A percentile compares a stretch with the other conserved stretches of the same genome.
phyloP scores from a whole-genome alignment of 2,329 filamentous ascomycete species.

The Trichoderma atroviride region DNA sequence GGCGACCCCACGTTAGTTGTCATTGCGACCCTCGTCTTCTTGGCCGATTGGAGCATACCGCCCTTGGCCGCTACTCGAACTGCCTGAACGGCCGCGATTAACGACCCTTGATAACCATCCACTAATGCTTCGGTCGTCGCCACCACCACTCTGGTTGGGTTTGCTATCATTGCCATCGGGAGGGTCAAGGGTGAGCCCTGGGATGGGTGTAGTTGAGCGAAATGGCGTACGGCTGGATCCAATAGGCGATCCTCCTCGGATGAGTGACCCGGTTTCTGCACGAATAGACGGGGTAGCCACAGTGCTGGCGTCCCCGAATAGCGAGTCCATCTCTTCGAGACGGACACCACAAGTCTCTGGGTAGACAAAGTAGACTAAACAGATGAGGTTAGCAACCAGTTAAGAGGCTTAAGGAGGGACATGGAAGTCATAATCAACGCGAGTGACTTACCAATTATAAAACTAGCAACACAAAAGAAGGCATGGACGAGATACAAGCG shows the following conservation, averaged over 20 bases:
- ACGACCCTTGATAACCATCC: slow-evolving; percentile 53
- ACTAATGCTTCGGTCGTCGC: slow-evolving; percentile 48
- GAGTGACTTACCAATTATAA: slow-evolving; percentile 82
- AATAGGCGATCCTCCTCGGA: slow-evolving; percentile 71
- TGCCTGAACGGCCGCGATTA: slow-evolving; percentile 44
- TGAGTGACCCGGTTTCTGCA: slow-evolving; percentile 76
- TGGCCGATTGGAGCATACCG: slow-evolving; percentile 48
- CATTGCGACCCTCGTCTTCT: slow-evolving; percentile 41
- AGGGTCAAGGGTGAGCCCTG: slow-evolving; percentile 79
- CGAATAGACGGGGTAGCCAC: slow-evolving; percentile 77
- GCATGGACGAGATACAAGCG: slow-evolving; percentile 92
- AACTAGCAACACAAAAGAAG: slow-evolving; percentile 94
- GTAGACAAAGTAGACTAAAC: slow-evolving; percentile 90
- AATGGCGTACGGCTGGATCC: slow-evolving; percentile 65
- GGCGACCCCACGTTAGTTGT: slow-evolving; percentile 31
- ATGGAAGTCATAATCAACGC: background rate
- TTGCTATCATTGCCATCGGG: slow-evolving; percentile 57
- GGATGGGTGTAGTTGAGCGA: slow-evolving; percentile 67
- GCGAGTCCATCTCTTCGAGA: slow-evolving; percentile 91
- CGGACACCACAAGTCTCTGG: slow-evolving; percentile 95
- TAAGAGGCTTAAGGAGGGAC: background rate
- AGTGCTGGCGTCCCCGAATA: slow-evolving; percentile 92
- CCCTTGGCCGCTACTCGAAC: slow-evolving; percentile 45
- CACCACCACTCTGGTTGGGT: slow-evolving; percentile 40
- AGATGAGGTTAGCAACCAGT: slow-evolving; percentile 1